Conservation (phyloP, 805 yeast species). For the Metschnikowia vanudenii region DNA sequence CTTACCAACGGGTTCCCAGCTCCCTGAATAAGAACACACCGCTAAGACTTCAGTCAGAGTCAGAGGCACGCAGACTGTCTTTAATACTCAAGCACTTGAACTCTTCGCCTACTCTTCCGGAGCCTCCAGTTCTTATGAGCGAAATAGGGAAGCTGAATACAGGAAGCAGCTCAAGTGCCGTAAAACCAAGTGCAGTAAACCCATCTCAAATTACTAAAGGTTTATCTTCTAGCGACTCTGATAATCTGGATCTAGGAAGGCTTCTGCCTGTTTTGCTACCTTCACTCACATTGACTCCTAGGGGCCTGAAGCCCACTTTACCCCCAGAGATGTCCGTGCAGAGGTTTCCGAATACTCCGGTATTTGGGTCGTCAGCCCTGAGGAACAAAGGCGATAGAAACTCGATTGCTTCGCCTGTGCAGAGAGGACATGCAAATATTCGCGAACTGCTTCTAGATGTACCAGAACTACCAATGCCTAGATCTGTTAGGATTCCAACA, state of each 20-base stretch:
- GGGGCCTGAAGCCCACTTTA: neutral
- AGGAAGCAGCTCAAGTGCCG: constrained; percentile 18
- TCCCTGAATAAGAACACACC: constrained; percentile 12
- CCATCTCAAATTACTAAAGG: neutral
- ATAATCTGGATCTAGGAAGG: constrained; percentile 10
- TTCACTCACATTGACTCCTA: constrained; percentile 12
- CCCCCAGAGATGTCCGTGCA: constrained; percentile 8
- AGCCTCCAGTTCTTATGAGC: constrained; percentile 41
- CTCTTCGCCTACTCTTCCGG: constrained; percentile 45
- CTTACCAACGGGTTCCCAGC: constrained; percentile 6
- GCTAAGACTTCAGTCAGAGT: constrained; percentile 10
- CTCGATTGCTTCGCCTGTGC: constrained; percentile 9
- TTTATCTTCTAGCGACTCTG: constrained; percentile 8
- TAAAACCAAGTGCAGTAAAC: constrained; percentile 1
- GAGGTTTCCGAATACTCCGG: constrained; percentile 15
- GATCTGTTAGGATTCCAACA: neutral
- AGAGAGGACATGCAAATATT: constrained; percentile 1
- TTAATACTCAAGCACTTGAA: constrained; percentile 35
- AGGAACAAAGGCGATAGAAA: constrained; percentile 1
- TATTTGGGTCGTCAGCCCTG: constrained; percentile 6
- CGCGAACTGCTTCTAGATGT: constrained; percentile 5
- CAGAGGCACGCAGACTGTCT: constrained; percentile 24
- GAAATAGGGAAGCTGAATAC: constrained; percentile 27
- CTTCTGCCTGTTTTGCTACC: constrained; percentile 19
- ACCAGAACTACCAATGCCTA: constrained; percentile 11